Percentiles rank a stretch among this genome's conserved stretches.
Evolutionary conservation across 2,329 filamentous ascomycete species (phyloP).

Genomic region (Aureobasidium sp.): DNA sequence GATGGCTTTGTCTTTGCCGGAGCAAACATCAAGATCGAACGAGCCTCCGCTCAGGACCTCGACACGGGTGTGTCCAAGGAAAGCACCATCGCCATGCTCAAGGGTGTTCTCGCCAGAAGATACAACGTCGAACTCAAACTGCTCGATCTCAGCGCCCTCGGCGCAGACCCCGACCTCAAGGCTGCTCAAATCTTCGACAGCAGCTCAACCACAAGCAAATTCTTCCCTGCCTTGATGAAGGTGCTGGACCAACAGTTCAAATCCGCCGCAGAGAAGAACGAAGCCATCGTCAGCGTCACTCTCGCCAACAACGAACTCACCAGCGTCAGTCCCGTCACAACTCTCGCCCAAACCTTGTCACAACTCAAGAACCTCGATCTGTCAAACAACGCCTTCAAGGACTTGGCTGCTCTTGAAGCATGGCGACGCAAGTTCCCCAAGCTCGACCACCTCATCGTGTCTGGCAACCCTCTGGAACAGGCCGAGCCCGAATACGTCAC

Average conservation of each 20-base stretch:
- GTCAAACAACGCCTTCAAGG: constrained; percentile 69
- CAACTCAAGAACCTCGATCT: constrained; percentile 83
- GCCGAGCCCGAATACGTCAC: constrained; percentile 45
- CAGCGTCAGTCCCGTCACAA: constrained; percentile 62
- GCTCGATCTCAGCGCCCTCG: constrained; percentile 72
- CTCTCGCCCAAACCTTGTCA: constrained; percentile 69
- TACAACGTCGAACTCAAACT: constrained; percentile 66
- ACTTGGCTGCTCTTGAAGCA: constrained; percentile 55
- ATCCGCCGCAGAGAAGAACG: constrained; percentile 59
- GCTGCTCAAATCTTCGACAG: constrained; percentile 67
- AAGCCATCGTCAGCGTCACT: constrained; percentile 72
- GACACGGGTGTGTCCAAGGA: constrained; percentile 33
- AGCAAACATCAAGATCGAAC: constrained; percentile 29
- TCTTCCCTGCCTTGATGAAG: constrained; percentile 85
- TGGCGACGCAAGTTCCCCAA: constrained; percentile 74
- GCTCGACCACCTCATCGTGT: constrained; percentile 72
- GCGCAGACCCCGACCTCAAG: constrained; percentile 60
- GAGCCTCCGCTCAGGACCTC: constrained; percentile 18
- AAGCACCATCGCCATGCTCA: constrained; percentile 53
- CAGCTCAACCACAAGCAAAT: constrained; percentile 66
- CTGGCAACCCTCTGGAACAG: constrained; percentile 61
- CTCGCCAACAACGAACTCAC: constrained; percentile 71
- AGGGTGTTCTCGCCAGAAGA: constrained; percentile 60
- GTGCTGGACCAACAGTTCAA: constrained; percentile 74
- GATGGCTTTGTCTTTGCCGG: constrained; percentile 34